Evolutionary conservation across 2,329 filamentous ascomycete species (phyloP).

Genomic region (Sporothrix brunneoviolacea): DNA sequence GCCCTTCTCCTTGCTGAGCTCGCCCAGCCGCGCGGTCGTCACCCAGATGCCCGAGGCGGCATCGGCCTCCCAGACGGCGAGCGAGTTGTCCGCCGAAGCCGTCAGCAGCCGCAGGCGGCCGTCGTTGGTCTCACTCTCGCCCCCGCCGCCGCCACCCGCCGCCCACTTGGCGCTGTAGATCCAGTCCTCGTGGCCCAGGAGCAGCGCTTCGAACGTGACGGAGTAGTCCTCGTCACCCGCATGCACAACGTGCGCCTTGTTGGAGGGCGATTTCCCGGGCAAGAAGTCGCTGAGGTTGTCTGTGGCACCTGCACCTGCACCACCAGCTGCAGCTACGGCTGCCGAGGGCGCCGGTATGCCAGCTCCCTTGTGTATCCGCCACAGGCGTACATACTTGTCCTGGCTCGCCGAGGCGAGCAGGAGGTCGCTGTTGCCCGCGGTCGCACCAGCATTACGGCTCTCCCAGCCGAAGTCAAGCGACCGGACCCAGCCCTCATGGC

Average conservation of each 20-base stretch:
- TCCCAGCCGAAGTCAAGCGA: slow-evolving; percentile 74
- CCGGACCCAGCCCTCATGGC: slow-evolving; percentile 92
- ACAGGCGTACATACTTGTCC: slow-evolving; percentile 93
- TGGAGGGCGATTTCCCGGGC: slow-evolving; percentile 69
- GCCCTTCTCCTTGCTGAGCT: slow-evolving; percentile 91
- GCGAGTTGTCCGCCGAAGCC: slow-evolving; percentile 88
- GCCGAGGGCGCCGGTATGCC: slow-evolving; percentile 53
- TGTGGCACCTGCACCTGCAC: no score
- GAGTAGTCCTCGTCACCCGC: slow-evolving; percentile 57
- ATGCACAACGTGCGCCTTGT: slow-evolving; percentile 77
- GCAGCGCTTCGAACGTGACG: slow-evolving; percentile 85
- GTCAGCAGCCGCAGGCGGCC: slow-evolving; percentile 65
- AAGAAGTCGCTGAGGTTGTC: slow-evolving; percentile 50
- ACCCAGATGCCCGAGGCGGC: slow-evolving; percentile 82
- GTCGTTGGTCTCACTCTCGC: slow-evolving; percentile 20
- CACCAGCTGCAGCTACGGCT: slow-evolving; percentile 41
- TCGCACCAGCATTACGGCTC: slow-evolving; percentile 25
- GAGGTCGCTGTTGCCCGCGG: slow-evolving; percentile 60
- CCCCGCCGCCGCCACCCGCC: slow-evolving; percentile 52
- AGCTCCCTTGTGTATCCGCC: slow-evolving; percentile 71
- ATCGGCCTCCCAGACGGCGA: slow-evolving; percentile 89
- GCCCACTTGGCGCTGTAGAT: slow-evolving; percentile 85
- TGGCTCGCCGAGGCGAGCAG: slow-evolving; percentile 90
- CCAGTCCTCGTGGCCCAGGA: slow-evolving; percentile 97
- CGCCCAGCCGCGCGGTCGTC: slow-evolving; percentile 75